Evolutionary conservation across 192 early-diverging fungal genomes (phyloP).

Genomic region (Dissophora ornata): DNA sequence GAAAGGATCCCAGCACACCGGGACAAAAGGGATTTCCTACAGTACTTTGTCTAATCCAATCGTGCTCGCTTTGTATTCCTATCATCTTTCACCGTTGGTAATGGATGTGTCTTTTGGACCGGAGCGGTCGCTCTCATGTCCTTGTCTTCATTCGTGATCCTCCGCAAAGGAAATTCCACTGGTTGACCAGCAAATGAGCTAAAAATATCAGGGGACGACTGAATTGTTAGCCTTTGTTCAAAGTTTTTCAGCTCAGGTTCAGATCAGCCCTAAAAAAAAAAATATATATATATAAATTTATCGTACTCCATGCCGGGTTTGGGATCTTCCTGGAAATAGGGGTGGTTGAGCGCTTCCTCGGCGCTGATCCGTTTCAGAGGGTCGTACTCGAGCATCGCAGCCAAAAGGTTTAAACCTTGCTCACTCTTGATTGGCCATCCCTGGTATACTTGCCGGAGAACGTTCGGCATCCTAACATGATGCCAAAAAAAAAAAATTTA

Average conservation of each 20-base stretch:
- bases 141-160: constrained; percentile 66
- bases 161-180: constrained; percentile 63
- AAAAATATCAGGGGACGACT: no score
- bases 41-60: constrained; percentile 33
- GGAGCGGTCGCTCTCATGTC: constrained; percentile 57
- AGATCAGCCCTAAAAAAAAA: constrained; percentile 8
- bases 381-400: constrained; percentile 83
- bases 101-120: constrained; percentile 38
- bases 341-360: constrained; percentile 80
- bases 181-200: constrained; percentile 59
- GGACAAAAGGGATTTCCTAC: no score
- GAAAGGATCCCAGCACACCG: no score
- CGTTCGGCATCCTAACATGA: constrained; percentile 40
- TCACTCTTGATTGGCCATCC: constrained; percentile 62
- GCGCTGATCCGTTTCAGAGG: constrained; percentile 82
- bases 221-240: no score
- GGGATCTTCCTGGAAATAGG: constrained; percentile 84
- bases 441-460: constrained; percentile 35
- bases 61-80: constrained; percentile 35
- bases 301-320: constrained; percentile 67
- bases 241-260: not conserved
- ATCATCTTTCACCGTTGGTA: constrained; percentile 39
- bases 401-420: constrained; percentile 74
- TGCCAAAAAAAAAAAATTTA: no score
- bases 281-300: not conserved